These are phyloP conservation scores for Trichosporon asahii DNA, from an alignment of 1,284 basidiomycete genomes.

Conservation along the genomic window DNA sequence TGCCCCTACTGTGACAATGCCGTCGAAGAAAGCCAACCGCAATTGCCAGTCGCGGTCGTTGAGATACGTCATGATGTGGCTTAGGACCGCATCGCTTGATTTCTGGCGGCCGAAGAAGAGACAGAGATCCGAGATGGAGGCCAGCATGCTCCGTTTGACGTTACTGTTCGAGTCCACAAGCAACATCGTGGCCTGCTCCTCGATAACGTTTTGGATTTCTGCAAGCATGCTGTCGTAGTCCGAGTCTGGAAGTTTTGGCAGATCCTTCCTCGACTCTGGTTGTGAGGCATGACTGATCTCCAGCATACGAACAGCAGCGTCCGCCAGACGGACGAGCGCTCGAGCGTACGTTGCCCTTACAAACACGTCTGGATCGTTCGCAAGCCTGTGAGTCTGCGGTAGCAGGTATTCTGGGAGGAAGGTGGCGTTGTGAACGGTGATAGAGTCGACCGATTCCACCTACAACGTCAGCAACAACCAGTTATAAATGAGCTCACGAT, in stretches of 20 bases:
- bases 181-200: slow-evolving; percentile 78
- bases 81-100: slow-evolving; percentile 90
- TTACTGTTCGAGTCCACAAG: slow-evolving; percentile 57
- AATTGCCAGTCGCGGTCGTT: slow-evolving; percentile 94
- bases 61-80: slow-evolving; percentile 97
- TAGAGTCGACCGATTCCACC: slow-evolving; percentile 79
- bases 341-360: slow-evolving; percentile 87
- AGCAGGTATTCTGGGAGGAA: slow-evolving; percentile 95
- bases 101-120: slow-evolving; percentile 87
- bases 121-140: slow-evolving; percentile 81
- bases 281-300: slow-evolving; percentile 89
- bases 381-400: slow-evolving; percentile 78
- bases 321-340: slow-evolving; percentile 76
- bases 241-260: slow-evolving; percentile 57
- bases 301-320: slow-evolving; percentile 66
- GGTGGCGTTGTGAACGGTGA: slow-evolving; percentile 78
- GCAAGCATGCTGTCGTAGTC: slow-evolving; percentile 82
- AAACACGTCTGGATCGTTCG: slow-evolving; percentile 77
- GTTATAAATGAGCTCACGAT: slow-evolving; percentile 56
- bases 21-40: slow-evolving; percentile 88
- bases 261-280: slow-evolving; percentile 55
- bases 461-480: slow-evolving; percentile 40
- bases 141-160: slow-evolving; percentile 59
- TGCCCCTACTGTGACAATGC: slow-evolving; percentile 88
- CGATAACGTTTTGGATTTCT: slow-evolving; percentile 79